Evolutionary conservation across 2,329 filamentous ascomycete genomes (phyloP).

Genomic region (Colletotrichum endophyticum): DNA sequence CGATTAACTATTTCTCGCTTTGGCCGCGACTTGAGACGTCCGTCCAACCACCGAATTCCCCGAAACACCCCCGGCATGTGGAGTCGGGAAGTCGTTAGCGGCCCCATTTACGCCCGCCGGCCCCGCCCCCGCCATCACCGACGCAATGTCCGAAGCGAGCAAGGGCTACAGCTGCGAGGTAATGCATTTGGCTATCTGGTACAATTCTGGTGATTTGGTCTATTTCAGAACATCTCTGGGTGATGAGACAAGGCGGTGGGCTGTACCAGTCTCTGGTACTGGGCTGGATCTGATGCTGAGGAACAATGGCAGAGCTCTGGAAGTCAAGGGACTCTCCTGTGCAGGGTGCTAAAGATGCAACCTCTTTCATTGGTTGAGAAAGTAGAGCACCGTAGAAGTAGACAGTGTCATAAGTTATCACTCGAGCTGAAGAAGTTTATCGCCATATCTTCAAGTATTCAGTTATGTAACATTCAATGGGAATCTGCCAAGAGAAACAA

Average conservation of each 20-base stretch:
- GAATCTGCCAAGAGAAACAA: neutral
- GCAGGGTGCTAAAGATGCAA: neutral
- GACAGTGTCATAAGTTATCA: rapidly evolving
- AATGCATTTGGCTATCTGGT: neutral
- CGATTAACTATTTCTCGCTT: neutral
- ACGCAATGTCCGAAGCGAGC: neutral
- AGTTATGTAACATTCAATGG: neutral
- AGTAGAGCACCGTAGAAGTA: neutral
- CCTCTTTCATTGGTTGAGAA: neutral
- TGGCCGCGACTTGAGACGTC: neutral
- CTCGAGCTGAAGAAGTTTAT: neutral
- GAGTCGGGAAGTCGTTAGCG: neutral
- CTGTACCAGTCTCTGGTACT: too few species aligned
- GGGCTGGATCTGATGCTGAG: too few species aligned
- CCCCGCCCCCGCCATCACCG: neutral
- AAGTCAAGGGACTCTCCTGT: too few species aligned
- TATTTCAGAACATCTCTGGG: neutral
- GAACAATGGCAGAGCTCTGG: too few species aligned
- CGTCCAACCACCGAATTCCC: neutral
- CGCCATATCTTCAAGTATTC: neutral
- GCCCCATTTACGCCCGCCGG: neutral
- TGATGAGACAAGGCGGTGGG: too few species aligned
- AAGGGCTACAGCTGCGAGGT: neutral
- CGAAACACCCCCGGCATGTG: neutral
- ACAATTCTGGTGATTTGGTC: neutral